Evolutionary conservation across 768 basidiomycete genomes (phyloP).

Genomic region (Leccinum barrowsii): DNA sequence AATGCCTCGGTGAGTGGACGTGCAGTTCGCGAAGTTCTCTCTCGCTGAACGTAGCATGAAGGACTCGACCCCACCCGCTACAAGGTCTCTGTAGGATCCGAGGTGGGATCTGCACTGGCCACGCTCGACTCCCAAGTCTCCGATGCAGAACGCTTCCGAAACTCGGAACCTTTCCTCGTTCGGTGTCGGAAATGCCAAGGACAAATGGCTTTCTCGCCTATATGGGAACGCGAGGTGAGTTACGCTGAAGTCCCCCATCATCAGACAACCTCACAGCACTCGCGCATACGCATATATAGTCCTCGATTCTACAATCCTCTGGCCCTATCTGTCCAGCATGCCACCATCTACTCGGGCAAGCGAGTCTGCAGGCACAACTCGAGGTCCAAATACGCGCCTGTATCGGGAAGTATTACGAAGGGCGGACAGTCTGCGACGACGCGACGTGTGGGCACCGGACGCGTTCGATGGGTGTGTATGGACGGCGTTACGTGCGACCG

Average conservation of each 20-base stretch:
- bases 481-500: constrained; percentile 66
- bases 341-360: constrained; percentile 42
- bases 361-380: constrained; percentile 78
- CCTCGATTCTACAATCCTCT: constrained; percentile 55
- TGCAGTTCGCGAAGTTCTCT: background rate
- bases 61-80: constrained; percentile 63
- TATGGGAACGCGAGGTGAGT: constrained; percentile 58
- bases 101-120: constrained; percentile 62
- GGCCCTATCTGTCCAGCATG: constrained; percentile 78
- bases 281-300: constrained; percentile 35
- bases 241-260: background rate
- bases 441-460: constrained; percentile 78
- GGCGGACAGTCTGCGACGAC: constrained; percentile 87
- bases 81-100: constrained; percentile 38
- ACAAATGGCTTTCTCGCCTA: constrained; percentile 51
- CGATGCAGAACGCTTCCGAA: constrained; percentile 83
- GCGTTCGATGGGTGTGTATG: constrained; percentile 93
- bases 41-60: constrained; percentile 20
- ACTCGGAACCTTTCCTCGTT: constrained; percentile 66
- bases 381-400: constrained; percentile 79
- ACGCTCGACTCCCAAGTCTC: constrained; percentile 87
- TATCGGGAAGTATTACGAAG: constrained; percentile 83
- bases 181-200: constrained; percentile 75
- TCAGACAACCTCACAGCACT: background rate
- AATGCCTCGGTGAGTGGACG: constrained; percentile 76